Evolutionary conservation across 495 filamentous ascomycete species (phyloP).

Genomic region (Penicillium mononematosum): DNA sequence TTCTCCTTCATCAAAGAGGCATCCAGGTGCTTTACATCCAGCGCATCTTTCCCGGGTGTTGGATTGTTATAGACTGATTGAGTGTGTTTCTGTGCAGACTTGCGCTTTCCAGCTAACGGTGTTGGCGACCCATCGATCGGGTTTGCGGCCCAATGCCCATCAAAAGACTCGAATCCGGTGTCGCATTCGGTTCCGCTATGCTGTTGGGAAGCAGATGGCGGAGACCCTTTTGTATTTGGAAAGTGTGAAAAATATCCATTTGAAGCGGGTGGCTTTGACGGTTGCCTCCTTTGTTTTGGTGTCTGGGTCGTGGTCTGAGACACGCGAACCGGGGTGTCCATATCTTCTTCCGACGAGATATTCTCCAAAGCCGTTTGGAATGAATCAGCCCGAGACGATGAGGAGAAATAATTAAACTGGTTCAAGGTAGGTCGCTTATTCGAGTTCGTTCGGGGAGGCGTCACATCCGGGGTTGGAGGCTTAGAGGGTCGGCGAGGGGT

Average conservation of each 20-base stretch:
- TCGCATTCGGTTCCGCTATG: slow-evolving; percentile 25
- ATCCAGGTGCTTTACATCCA: slow-evolving; percentile 25
- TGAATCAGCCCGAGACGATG: slow-evolving; percentile 62
- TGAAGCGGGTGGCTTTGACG: slow-evolving; percentile 17
- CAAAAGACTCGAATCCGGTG: slow-evolving; percentile 28
- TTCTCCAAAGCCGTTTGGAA: slow-evolving; percentile 71
- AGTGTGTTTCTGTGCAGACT: slow-evolving; percentile 6
- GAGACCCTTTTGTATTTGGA: slow-evolving; percentile 15
- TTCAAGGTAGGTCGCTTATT: slow-evolving; percentile 45
- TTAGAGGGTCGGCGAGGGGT: slow-evolving; percentile 64
- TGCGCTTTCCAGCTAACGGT: slow-evolving; percentile 19
- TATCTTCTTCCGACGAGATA: slow-evolving; percentile 62
- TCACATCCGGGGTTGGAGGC: slow-evolving; percentile 72
- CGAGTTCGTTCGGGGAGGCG: slow-evolving; percentile 57
- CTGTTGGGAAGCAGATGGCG: slow-evolving; percentile 17
- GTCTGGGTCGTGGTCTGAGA: slow-evolving; percentile 28
- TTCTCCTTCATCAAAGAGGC: slow-evolving; percentile 33
- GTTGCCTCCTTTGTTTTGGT: slow-evolving; percentile 29
- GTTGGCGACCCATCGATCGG: slow-evolving; percentile 22
- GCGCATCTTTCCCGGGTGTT: slow-evolving; percentile 9
- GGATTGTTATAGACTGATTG: slow-evolving; percentile 5
- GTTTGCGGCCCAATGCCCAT: slow-evolving; percentile 24
- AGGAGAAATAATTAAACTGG: slow-evolving; percentile 34
- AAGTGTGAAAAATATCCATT: slow-evolving; percentile 12
- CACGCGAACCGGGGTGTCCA: slow-evolving; percentile 49